phyloP scores from a whole-genome alignment of 768 basidiomycete species.

The Trametes meyenii region DNA sequence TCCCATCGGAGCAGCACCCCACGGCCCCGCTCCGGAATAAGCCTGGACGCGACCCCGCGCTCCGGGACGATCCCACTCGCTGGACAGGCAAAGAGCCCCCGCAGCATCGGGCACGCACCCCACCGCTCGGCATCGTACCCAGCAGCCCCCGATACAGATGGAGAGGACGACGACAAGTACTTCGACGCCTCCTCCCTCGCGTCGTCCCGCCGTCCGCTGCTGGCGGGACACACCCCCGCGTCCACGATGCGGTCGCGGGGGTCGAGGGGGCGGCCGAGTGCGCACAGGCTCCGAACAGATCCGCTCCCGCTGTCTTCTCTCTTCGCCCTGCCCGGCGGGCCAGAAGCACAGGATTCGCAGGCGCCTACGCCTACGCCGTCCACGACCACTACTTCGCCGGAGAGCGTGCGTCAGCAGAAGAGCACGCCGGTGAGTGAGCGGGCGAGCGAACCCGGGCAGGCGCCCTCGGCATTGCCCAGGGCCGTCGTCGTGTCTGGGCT shows the following conservation, averaged over 20 bases:
- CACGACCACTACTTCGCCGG: constrained; percentile 8
- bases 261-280: constrained; percentile 16
- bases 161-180: constrained; percentile 25
- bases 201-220: constrained; percentile 28
- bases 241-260: constrained; percentile 29
- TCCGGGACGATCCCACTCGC: constrained; percentile 14
- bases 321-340: constrained; percentile 3
- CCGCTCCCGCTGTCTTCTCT: constrained; percentile 22
- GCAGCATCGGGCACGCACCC: constrained; percentile 5
- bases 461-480: constrained; percentile 43
- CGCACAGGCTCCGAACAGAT: constrained; percentile 20
- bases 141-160: constrained; percentile 17
- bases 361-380: constrained; percentile 1
- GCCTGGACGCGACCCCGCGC: constrained; percentile 23
- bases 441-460: constrained; percentile 12
- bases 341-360: constrained; percentile 1
- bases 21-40: constrained; percentile 20
- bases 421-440: constrained; percentile 4
- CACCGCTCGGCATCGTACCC: constrained; percentile 25
- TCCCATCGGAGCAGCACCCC: constrained; percentile 16
- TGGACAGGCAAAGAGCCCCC: constrained; percentile 2
- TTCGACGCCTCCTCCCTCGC: constrained; percentile 29
- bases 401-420: constrained; percentile 18
- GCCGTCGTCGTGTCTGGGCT: constrained; percentile 72
- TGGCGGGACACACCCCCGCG: constrained; percentile 16